Evolutionary conservation across 371 early-diverging fungal species (phyloP).

Genomic region (Lichtheimia corymbifera): DNA sequence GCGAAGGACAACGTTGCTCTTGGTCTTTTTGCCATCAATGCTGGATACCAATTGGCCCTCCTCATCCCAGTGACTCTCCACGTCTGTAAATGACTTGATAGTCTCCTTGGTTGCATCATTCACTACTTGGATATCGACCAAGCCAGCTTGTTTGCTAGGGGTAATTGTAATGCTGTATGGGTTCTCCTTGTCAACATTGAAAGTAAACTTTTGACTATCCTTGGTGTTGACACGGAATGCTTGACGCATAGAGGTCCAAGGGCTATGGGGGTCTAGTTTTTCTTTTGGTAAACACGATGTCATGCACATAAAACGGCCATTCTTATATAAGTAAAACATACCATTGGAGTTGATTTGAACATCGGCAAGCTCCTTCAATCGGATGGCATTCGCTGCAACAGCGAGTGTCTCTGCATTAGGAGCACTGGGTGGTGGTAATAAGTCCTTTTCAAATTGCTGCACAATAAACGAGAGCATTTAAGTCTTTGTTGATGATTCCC

Average conservation of each 20-base stretch:
- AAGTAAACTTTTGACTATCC: constrained; percentile 41
- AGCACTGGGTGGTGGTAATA: constrained; percentile 59
- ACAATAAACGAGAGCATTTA: not conserved
- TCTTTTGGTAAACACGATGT: not conserved
- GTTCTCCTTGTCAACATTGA: constrained; percentile 22
- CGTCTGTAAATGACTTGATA: constrained; percentile 29
- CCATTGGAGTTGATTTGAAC: constrained; percentile 28
- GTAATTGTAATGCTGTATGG: constrained; percentile 33
- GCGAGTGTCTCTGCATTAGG: constrained; percentile 65
- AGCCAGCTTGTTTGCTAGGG: constrained; percentile 11
- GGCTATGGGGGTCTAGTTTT: constrained; percentile 50
- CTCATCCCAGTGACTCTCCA: constrained; percentile 29
- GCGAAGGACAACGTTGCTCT: constrained; percentile 61
- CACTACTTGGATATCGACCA: constrained; percentile 33
- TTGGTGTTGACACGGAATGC: constrained; percentile 60
- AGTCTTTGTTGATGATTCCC: too few relatives aligned
- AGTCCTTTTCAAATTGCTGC: constrained; percentile 66
- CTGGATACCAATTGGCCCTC: constrained; percentile 57
- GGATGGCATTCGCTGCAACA: constrained; percentile 70
- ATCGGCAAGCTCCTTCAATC: constrained; percentile 51
- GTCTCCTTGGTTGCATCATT: constrained; percentile 21
- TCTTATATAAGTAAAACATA: constrained; percentile 4
- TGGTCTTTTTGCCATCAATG: constrained; percentile 59
- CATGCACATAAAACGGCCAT: not conserved
- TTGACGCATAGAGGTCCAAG: constrained; percentile 58